phyloP scores from a whole-genome alignment of 164 flowering plant genomes.

The Magnolia officinalis region DNA sequence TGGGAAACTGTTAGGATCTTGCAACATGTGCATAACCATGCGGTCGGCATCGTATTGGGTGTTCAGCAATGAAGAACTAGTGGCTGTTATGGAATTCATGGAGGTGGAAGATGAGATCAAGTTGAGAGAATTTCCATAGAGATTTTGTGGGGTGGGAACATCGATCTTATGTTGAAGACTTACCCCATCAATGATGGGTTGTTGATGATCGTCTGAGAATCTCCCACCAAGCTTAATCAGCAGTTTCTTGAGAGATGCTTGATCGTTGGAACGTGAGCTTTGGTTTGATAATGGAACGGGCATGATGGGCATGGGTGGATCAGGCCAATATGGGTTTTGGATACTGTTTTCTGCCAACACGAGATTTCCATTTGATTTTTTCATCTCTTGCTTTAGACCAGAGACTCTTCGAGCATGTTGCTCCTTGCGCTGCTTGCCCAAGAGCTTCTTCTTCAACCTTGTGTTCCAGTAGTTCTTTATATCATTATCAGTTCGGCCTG shows the following conservation, averaged over 20 bases:
- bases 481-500: slow-evolving; percentile 83
- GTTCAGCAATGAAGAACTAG: slow-evolving; percentile 15
- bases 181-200: not conserved
- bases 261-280: slow-evolving; percentile 26
- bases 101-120: slow-evolving; percentile 17
- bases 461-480: slow-evolving; percentile 94
- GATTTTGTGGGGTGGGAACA: slow-evolving; percentile 19
- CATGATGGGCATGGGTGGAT: slow-evolving; percentile 14
- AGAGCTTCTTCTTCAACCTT: slow-evolving; percentile 72
- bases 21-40: slow-evolving; percentile 20
- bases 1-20: slow-evolving; percentile 20
- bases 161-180: slow-evolving; percentile 21
- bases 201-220: slow-evolving; percentile 31
- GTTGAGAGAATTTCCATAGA: slow-evolving; percentile 15
- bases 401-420: slow-evolving; percentile 32
- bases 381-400: slow-evolving; percentile 38
- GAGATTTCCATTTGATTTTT: slow-evolving; percentile 20
- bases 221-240: slow-evolving; percentile 57
- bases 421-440: slow-evolving; percentile 60
- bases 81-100: slow-evolving; percentile 14
- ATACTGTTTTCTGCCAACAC: slow-evolving; percentile 12
- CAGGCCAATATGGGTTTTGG: slow-evolving; percentile 29
- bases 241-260: slow-evolving; percentile 42
- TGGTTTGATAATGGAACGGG: slow-evolving; percentile 13
- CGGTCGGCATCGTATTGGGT: slow-evolving; percentile 14